phyloP scores from a whole-genome alignment of 2,329 filamentous ascomycete genomes.

The Thielaviopsis ethacetica region DNA sequence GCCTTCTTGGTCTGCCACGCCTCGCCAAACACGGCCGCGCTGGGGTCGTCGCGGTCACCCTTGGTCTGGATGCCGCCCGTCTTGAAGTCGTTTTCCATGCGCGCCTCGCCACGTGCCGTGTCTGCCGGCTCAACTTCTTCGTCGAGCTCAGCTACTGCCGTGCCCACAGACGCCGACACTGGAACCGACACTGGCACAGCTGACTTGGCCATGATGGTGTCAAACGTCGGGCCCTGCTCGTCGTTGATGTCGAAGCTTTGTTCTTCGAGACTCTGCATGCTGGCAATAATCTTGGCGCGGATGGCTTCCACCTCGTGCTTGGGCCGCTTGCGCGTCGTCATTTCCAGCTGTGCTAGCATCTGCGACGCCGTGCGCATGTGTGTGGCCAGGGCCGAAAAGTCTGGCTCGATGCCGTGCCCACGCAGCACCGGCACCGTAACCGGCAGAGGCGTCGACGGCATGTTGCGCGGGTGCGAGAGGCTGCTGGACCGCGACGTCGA shows the following conservation, averaged over 20 bases:
- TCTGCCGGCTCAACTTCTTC: slow-evolving; percentile 21
- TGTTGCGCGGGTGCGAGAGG: slow-evolving; percentile 41
- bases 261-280: slow-evolving; percentile 77
- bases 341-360: slow-evolving; percentile 71
- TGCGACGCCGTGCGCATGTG: slow-evolving; percentile 79
- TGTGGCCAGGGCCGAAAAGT: slow-evolving; percentile 67
- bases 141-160: slow-evolving; percentile 3
- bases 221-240: slow-evolving; percentile 56
- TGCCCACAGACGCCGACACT: slow-evolving; percentile 1
- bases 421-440: slow-evolving; percentile 18
- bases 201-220: slow-evolving; percentile 64
- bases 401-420: slow-evolving; percentile 49
- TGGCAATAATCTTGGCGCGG: slow-evolving; percentile 72
- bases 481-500: slow-evolving; percentile 53
- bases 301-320: slow-evolving; percentile 70
- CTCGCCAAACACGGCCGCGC: slow-evolving; percentile 72
- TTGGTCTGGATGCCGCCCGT: slow-evolving; percentile 68
- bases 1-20: slow-evolving; percentile 75
- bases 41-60: slow-evolving; percentile 71
- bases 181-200: slow-evolving; percentile 32
- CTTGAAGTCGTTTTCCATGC: slow-evolving; percentile 83
- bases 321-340: slow-evolving; percentile 64
- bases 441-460: slow-evolving; percentile 37
- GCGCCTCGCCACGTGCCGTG: slow-evolving; percentile 51
- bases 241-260: slow-evolving; percentile 69